Evolutionary conservation across 2,329 filamentous ascomycete genomes (phyloP), one percentile per base, ranked within the genome.

Genomic region (Xylaria sp.): DNA sequence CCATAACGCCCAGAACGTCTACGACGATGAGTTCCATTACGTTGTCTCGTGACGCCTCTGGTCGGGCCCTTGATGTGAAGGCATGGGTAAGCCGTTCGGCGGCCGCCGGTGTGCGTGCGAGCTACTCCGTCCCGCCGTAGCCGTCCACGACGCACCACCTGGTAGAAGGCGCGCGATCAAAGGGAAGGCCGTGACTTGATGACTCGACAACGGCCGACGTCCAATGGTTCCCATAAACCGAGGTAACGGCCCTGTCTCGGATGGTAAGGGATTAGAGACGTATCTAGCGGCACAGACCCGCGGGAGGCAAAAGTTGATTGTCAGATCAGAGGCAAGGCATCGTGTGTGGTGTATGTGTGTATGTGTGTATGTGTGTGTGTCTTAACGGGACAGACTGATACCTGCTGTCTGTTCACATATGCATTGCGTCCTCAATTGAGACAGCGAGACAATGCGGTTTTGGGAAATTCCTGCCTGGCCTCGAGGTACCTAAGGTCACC

Each of bases 231-330:
- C 48, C 37, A 18, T 44, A 39, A 39, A 39, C 48, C 48, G 47
- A 52, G 54, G 59, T 60, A 57, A 57, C 57, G 54, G 52, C 39
- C 26, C 41, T 59, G 57, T 62, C 57, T 60, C 45, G 54, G 50
- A 48, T 52, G 51, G 54, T 37, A 50, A 50, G 50, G 56, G 48
- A 46, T 49, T 22, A 37, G 26, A 44, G 46, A 47, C 37, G 39
- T 42, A 21, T 44, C 40, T 29, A 39, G 48, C 40, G 39, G 24
- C 38, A 56, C 39, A 60, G 59, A 57, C 60, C 43, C 54, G 57
- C 57, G 59, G 59, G 53, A 60, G 57, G 52, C 54, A 50, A 62
- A n/a, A 62, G 55, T 17, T 39, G 48, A 60, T 56, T 55, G 49
- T 49, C 51, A 56, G 57, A 62, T 62, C 59, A 62, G 57, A 60